Conservation (phyloP, 2,329 filamentous ascomycete species). For the Fusarium sp. region DNA sequence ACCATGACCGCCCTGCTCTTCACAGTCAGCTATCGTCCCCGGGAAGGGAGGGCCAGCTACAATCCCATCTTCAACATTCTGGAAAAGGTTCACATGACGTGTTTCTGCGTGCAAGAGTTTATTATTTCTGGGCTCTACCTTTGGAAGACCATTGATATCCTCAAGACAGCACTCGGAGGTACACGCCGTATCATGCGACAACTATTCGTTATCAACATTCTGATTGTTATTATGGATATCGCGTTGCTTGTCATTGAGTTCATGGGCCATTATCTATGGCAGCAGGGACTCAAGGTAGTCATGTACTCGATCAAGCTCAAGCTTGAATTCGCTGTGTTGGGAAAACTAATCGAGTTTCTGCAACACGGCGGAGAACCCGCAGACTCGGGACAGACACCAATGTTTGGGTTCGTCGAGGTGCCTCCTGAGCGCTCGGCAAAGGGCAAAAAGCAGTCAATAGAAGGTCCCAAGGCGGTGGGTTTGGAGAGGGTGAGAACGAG, state of each 20-base stretch:
- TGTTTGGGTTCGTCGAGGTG: slow-evolving; percentile 35
- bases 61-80: slow-evolving; percentile 11
- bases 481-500: slow-evolving; percentile 16
- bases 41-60: slow-evolving; percentile 1
- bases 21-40: slow-evolving; percentile 6
- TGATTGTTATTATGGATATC: slow-evolving; percentile 58
- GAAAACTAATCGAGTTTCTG: slow-evolving; percentile 50
- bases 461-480: background rate
- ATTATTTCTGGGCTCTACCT: slow-evolving; percentile 33
- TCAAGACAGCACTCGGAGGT: slow-evolving; percentile 12
- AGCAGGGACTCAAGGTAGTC: slow-evolving; percentile 50
- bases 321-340: slow-evolving; percentile 52
- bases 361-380: slow-evolving; percentile 39
- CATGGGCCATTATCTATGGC: slow-evolving; percentile 46
- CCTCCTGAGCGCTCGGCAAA: slow-evolving; percentile 21
- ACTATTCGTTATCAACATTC: slow-evolving; percentile 52
- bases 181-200: slow-evolving; percentile 34
- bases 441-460: background rate
- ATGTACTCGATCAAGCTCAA: slow-evolving; percentile 54
- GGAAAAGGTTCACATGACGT: slow-evolving; percentile 25
- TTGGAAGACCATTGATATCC: slow-evolving; percentile 27
- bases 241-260: slow-evolving; percentile 50
- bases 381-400: slow-evolving; percentile 2
- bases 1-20: slow-evolving; percentile 27
- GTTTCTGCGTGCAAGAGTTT: slow-evolving; percentile 32